These are phyloP conservation scores for Cucumis melo DNA, from an alignment of 306 rosid species.

Conservation along the genomic window DNA sequence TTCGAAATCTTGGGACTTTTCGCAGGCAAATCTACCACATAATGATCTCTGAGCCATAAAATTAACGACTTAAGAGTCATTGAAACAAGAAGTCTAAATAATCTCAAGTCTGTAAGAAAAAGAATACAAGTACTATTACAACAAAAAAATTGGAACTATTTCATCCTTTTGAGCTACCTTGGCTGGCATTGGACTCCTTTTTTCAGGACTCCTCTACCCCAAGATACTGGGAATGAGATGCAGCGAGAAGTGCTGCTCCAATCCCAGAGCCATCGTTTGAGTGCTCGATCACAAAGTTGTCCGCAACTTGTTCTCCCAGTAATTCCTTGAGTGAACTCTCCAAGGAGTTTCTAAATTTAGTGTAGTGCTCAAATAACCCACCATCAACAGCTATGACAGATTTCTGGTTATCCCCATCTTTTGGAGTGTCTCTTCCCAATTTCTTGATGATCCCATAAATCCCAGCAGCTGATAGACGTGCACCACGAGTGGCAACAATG, in stretches of 20 bases:
- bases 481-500: slow-evolving; percentile 76
- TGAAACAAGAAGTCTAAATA: slow-evolving; percentile 6
- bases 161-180: slow-evolving; percentile 18
- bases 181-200: slow-evolving; percentile 7
- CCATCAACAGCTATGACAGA: slow-evolving; percentile 84
- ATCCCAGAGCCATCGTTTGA: slow-evolving; percentile 88
- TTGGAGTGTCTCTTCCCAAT: slow-evolving; percentile 62
- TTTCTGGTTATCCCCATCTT: slow-evolving; percentile 54
- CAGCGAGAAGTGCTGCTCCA: slow-evolving; percentile 94
- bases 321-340: slow-evolving; percentile 69
- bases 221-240: slow-evolving; percentile 78
- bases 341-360: slow-evolving; percentile 55
- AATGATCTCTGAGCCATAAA: slow-evolving; percentile 16
- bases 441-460: slow-evolving; percentile 72
- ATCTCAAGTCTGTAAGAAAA: slow-evolving; percentile 6
- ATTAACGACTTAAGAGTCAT: background rate
- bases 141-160: slow-evolving; percentile 17
- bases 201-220: slow-evolving; percentile 43
- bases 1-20: background rate
- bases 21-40: slow-evolving; percentile 4
- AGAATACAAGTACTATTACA: slow-evolving; percentile 6
- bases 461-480: slow-evolving; percentile 81
- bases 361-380: slow-evolving; percentile 79
- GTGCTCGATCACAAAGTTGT: slow-evolving; percentile 41
- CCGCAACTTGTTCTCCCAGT: slow-evolving; percentile 59